Base-by-base conservation (phyloP, 2,329 filamentous ascomycete genomes). In the Trichoderma guizhouense region DNA sequence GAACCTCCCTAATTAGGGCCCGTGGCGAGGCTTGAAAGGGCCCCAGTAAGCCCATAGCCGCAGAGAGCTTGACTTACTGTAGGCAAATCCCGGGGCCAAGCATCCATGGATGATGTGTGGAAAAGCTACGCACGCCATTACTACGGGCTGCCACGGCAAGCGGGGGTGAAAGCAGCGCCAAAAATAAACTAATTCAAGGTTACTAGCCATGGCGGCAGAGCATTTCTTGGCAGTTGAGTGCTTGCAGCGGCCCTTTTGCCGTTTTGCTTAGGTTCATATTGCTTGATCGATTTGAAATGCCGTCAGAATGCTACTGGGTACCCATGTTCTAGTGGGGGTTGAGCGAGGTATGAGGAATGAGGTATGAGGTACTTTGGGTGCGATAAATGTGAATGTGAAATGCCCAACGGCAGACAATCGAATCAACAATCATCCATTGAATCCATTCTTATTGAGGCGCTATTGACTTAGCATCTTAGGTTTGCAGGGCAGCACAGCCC, bases 1-100 rank as follows among this genome's bases (percentile, higher is more conserved):
- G 64, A 53, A 67, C 64, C 64, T 67, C 64, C 64, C 64, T 67
- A 58, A 58, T 67, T 58, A 57, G 64, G 64, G 63, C 32, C 64
- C 63, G 43, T 57, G 32, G 51, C 47, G n/a, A 39, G 21, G 30
- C 30, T 26, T 15, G 43, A 32, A 26, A 43, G 39, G 43, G 62
- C 43, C 24, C 43, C 30, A 28, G 30, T 43, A 53, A 53, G 47
- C 47, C 47, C 47, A 53, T 53, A 14, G 60, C 34, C 21, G n/a
- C 58, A 61, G n/a, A 60, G 28, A 36, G 34, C 34, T 36, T 15
- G 34, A 36, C 39, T 7, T 39, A n/a, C n/a, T n/a, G n/a, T n/a
- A n/a, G n/a, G n/a, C n/a, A n/a, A n/a, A n/a, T n/a, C n/a, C n/a
- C n/a, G n/a, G n/a, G 26, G 39, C 12, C 62, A 36, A 57, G 47